Evolutionary conservation across 1,284 basidiomycete species (phyloP).

Genomic region (Ustilago shanxiensis): DNA sequence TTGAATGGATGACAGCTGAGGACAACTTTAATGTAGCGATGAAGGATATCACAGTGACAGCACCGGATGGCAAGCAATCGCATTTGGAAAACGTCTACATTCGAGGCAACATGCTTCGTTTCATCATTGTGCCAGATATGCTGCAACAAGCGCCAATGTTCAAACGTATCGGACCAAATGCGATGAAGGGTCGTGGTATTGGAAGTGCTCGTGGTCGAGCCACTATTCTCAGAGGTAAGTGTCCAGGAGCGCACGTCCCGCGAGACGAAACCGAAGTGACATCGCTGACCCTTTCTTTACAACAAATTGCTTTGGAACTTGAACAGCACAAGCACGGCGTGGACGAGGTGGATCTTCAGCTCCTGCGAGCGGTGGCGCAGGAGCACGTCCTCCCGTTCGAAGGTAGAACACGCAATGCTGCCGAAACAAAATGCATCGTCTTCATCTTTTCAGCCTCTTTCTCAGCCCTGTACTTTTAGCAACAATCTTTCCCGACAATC

Average conservation of each 20-base stretch:
- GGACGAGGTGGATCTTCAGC: constrained; percentile 43
- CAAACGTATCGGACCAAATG: constrained; percentile 97
- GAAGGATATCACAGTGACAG: constrained; percentile 96
- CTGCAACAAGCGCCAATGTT: constrained; percentile 99
- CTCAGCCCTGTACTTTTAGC: constrained; percentile 40
- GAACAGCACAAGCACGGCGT: constrained; percentile 52
- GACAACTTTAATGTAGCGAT: constrained; percentile 97
- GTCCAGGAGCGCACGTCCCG: too few species aligned
- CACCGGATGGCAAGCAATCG: constrained; percentile 97
- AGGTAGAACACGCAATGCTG: constrained; percentile 14
- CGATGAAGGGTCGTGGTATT: constrained; percentile 98
- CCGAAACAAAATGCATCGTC: not conserved
- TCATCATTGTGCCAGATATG: constrained; percentile 99
- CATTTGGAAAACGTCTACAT: constrained; percentile 99
- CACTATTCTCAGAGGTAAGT: constrained; percentile 85
- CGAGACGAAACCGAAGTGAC: too few species aligned
- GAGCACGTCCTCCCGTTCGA: constrained; percentile 36
- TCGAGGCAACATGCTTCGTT: constrained; percentile 88
- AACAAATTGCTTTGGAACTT: not conserved
- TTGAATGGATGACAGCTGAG: constrained; percentile 78
- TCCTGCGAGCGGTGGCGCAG: constrained; percentile 9
- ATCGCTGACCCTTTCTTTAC: not conserved
- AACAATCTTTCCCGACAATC: constrained; percentile 3
- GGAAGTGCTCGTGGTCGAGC: constrained; percentile 96
- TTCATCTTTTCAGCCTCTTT: not conserved